Base-by-base conservation (phyloP, 805 yeast species). In the Metschnikowia sp. region DNA sequence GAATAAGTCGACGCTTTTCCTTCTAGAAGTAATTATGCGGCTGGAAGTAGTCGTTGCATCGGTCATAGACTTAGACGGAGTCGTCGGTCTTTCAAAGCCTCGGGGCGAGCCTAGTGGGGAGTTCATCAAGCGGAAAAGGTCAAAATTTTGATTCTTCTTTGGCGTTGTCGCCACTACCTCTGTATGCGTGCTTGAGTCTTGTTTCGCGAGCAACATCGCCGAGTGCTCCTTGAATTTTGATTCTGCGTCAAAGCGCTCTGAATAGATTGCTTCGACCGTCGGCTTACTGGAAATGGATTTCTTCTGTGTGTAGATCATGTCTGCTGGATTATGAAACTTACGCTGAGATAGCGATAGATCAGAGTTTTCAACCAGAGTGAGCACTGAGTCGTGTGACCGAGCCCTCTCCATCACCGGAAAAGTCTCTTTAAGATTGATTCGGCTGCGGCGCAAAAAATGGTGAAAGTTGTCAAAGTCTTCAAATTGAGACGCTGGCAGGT, bases 261-360 rank as follows among this genome's bases (percentile, higher is more conserved):
- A 67, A 48, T 64, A 61, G 8, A 65, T 59, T 11, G 65, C 52
- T 43, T 67, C 72, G 11, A 68, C 59, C 2, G 72, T 68, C n/a
- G 74, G 52, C 38, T 54, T 51, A 19, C 44, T 50, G 22, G 53
- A 42, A 12, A 44, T 10, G 11, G 47, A 47, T 32, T 51, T 48
- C 30, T 40, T 50, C 32, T 18, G 53, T 2, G 50, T 31, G 28
- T 39, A 30, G 29, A 68, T 59, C 37, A 52, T 62, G 15, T 60
- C 65, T 10, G 63, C 64, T 0, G 76, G 76, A 48, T 71, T 71
- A 45, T 70, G 74, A 52, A 70, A 70, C 43, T 63, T 63, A 34
- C 51, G 39, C 37, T 31, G 13, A 32, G 37, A 28, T 10, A 35
- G 11, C n/a, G 42, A 26, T 13, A 31, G 7, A 22, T 22, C 13